Conservation (phyloP, 805 yeast genomes). For the Huiozyma naganishii region DNA sequence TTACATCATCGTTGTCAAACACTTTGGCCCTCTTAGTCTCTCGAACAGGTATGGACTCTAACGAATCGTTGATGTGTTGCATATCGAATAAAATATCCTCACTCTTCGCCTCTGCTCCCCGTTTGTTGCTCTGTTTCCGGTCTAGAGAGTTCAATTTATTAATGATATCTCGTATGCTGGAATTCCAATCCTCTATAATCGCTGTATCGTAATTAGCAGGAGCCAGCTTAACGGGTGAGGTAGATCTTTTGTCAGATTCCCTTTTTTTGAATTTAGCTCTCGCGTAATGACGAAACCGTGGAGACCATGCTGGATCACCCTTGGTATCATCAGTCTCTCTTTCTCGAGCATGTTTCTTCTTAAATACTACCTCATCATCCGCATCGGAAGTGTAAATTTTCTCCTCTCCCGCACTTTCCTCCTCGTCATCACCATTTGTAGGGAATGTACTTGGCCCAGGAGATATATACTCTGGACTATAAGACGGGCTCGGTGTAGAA, state of each 20-base stretch:
- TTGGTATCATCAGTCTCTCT: not conserved
- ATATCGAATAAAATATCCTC: constrained; percentile 17
- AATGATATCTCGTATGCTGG: constrained; percentile 10
- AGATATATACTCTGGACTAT: too few species aligned
- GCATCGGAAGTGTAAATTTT: not conserved
- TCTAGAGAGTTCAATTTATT: constrained; percentile 7
- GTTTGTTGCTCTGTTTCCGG: not conserved
- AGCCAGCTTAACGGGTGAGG: constrained; percentile 17
- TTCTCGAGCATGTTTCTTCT: not conserved
- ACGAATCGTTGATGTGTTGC: constrained; percentile 16
- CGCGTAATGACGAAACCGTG: constrained; percentile 15
- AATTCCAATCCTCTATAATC: constrained; percentile 9
- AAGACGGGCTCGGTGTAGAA: too few species aligned
- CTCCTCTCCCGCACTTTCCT: not conserved
- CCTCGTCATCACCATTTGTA: not conserved
- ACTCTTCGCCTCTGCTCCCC: not conserved
- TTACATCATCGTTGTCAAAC: constrained; percentile 5
- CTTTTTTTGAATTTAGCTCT: constrained; percentile 14
- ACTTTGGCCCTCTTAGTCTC: constrained; percentile 1
- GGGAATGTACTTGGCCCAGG: too few species aligned
- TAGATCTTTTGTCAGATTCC: constrained; percentile 12
- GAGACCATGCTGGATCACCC: constrained; percentile 1
- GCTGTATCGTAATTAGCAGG: constrained; percentile 8
- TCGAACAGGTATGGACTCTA: constrained; percentile 12
- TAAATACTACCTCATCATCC: not conserved